phyloP scores from a whole-genome alignment of 192 early-diverging fungal species.

The Pecoramyces ruminantium region DNA sequence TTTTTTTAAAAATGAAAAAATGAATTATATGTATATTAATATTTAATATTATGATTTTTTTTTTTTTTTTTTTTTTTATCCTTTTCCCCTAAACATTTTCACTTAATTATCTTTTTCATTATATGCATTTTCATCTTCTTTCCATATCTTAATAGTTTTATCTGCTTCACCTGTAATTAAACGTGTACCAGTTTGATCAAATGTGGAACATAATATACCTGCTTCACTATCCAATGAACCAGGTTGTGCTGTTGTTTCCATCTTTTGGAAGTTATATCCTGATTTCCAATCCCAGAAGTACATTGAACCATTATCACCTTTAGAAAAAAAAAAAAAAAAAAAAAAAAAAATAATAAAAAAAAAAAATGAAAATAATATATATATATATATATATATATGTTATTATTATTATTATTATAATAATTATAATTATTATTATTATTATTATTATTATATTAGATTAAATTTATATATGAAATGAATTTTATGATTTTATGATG shows the following conservation, averaged over 20 bases:
- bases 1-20: too few relatives aligned
- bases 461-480: not conserved
- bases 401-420: not conserved
- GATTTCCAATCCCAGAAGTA: constrained; percentile 95
- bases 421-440: not conserved
- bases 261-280: constrained; percentile 83
- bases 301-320: constrained; percentile 89
- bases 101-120: not conserved
- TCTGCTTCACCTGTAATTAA: constrained; percentile 97
- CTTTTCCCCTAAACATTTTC: too few relatives aligned
- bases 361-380: too few relatives aligned
- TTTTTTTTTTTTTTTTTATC: too few relatives aligned
- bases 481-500: too few relatives aligned
- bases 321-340: too few relatives aligned
- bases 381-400: too few relatives aligned
- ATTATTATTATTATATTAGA: not conserved
- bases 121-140: constrained; percentile 60
- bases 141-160: constrained; percentile 98
- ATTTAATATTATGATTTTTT: too few relatives aligned
- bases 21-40: too few relatives aligned
- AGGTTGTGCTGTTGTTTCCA: constrained; percentile 76
- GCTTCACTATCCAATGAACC: constrained; percentile 91
- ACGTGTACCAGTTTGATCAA: constrained; percentile 86
- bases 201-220: constrained; percentile 85
- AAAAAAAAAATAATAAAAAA: too few relatives aligned